Base-by-base conservation (phyloP, 2,329 filamentous ascomycete species). In the Trichothecium sympodiale region DNA sequence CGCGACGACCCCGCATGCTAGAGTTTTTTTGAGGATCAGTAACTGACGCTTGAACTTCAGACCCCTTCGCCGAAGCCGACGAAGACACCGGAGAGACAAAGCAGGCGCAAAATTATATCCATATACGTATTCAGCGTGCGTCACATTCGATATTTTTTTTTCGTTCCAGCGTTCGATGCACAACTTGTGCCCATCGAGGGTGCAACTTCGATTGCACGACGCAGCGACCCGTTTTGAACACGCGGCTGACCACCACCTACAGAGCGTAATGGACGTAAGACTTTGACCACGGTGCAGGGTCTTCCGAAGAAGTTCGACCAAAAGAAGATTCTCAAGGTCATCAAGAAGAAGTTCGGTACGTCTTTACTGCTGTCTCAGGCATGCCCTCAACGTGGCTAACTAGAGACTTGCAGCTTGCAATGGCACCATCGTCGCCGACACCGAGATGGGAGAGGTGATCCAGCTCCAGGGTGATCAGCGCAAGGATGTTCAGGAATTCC, bases 221-320 rank as follows among this genome's bases (percentile, higher is more conserved):
- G 26, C 26, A 15, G 12, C 34, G n/a, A 27, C 25, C 3, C 5
- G 4, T 17, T 4, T 17, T 33, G 37, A 36, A 35, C 35, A 32
- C 9, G 16, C 7, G 42, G 38, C 69, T 74, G 51, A 76, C 60
- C 40, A 34, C 26, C 38, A 10, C 16, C 33, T 30, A 25, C 63
- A 96, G 89, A 98, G 73, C 91, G 91, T 71, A 98, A 98, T 96
- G 91, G 91, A 80, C 91, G 91, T 67, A 98, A 98, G 79, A 96
- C 91, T 73, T 77, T 98, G 83, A 98, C 91, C 55, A 98, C 91
- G 55, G 88, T 98, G 57, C 89, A 96, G 77, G 91, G 91, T 67
- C 80, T 98, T 56, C 89, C 91, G 46, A 91, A 91, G 74, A 95
- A 96, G 63, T 96, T 95, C 60, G 89, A 95, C 69, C 87, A 91